Percentiles rank a stretch among this genome's conserved stretches.
These are phyloP conservation scores for Sarocladium oryzae DNA, from an alignment of 2,329 filamentous ascomycete genomes.

Conservation along the genomic window DNA sequence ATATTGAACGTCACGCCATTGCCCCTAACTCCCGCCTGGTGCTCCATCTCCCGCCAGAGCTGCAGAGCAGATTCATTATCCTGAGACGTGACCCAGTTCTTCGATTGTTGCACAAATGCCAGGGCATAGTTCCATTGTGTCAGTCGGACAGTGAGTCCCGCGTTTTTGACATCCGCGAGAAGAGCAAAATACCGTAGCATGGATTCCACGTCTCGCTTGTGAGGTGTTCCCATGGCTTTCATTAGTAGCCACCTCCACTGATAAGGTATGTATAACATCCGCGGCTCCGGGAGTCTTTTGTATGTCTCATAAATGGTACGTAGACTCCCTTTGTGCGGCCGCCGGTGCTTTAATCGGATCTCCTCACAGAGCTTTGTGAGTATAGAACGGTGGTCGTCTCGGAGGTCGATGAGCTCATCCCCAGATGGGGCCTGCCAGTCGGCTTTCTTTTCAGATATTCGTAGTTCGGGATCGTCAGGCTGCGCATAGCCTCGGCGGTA, in stretches of 20 bases:
- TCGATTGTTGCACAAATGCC: conserved; percentile 68
- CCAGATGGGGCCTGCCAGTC: conserved; percentile 41
- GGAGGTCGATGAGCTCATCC: conserved; percentile 30
- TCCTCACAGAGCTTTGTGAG: conserved; percentile 34
- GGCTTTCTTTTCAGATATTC: conserved; percentile 42
- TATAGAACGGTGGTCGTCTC: conserved; percentile 26
- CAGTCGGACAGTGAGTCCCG: conserved; percentile 60
- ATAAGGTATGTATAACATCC: conserved; percentile 43
- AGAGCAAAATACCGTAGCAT: conserved; percentile 81
- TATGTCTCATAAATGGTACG: conserved; percentile 41
- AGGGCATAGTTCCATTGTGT: conserved; percentile 82
- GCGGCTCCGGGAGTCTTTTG: conserved; percentile 41
- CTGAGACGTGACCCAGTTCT: conserved; percentile 52
- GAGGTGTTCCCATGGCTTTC: conserved; percentile 59
- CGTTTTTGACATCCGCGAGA: conserved; percentile 73
- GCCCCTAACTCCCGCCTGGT: conserved; percentile 53
- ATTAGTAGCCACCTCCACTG: conserved; percentile 57
- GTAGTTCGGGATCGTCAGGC: conserved; percentile 40
- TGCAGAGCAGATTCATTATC: conserved; percentile 54
- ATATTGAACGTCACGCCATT: conserved; percentile 88
- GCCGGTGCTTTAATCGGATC: conserved; percentile 21
- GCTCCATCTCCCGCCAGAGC: conserved; percentile 88
- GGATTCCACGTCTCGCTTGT: conserved; percentile 47
- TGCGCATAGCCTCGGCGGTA: conserved; percentile 48
- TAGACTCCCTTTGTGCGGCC: conserved; percentile 3